Evolutionary conservation across 129 eudicot species (phyloP), one percentile per base, ranked within the genome.

Genomic region (Sambucus nigra): DNA sequence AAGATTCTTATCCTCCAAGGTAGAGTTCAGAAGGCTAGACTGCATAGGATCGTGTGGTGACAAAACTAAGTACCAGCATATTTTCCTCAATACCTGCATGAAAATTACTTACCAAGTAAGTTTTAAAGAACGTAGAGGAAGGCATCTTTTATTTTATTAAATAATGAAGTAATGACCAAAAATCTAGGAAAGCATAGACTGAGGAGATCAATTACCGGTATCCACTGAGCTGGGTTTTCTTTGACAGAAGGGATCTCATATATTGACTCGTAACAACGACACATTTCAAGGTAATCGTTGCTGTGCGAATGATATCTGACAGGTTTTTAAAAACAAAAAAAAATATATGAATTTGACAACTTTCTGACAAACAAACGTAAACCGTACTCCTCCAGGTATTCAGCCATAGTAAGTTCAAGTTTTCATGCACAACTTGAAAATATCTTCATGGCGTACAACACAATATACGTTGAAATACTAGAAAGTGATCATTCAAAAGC

Each of bases 41-140:
- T 88, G 94, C 94, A 88, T 88, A n/a, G 97, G 87, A 76, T 82
- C 94, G 68, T 88, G 94, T 51, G 97, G 97, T 50, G 97, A 68
- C 73, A 88, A 65, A 15, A 79, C 97, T 28, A 88, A 53, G 59
- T 78, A 88, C 94, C 97, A 84, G 67, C 92, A 88, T 47, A 88
- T 84, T 80, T 88, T 88, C 63, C 97, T 81, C 63, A 84, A 63
- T 13, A 84, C 83, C 97, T 88, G 62, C 60, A 29, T 42, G 10
- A 24, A 52, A 53, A 25, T 14, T 18, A 35, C 16, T 57, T 26
- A 31, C 24, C 44, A 40, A 23, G 41, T 14, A 50, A 8, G n/a
- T 14, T 35, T 55, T n/a, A 7, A 13, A 25, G 12, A 51, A 39
- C 8, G 12, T 12, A 1, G 56, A 23, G 18, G 18, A 48, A 17